A percentile compares a stretch with the other conserved stretches of the same genome.
Evolutionary conservation across 495 filamentous ascomycete genomes (phyloP).

Genomic region (Xylaria flabelliformis): DNA sequence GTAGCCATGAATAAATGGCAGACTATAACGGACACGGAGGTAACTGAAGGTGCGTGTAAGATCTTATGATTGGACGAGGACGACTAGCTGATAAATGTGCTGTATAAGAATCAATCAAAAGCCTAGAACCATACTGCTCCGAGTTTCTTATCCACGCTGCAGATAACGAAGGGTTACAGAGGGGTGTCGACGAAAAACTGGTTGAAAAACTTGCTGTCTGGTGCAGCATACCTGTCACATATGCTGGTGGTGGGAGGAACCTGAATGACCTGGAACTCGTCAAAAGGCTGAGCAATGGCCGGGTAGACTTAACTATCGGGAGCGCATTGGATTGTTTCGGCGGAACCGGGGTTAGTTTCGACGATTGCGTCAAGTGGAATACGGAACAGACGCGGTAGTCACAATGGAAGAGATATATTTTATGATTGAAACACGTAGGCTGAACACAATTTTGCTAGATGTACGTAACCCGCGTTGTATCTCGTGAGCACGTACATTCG

Average conservation of each 20-base stretch:
- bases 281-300: slow-evolving; percentile 74
- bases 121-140: slow-evolving; percentile 86
- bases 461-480: slow-evolving; percentile 18
- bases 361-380: slow-evolving; percentile 92
- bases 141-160: slow-evolving; percentile 99
- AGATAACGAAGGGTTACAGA: slow-evolving; percentile 93
- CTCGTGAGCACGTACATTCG: slow-evolving; percentile 29
- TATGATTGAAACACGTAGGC: not conserved
- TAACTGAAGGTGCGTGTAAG: slow-evolving; percentile 70
- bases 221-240: slow-evolving; percentile 91
- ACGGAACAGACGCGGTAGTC: slow-evolving; percentile 39
- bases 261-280: slow-evolving; percentile 82
- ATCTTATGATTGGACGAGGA: slow-evolving; percentile 2
- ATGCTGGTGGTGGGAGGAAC: slow-evolving; percentile 89
- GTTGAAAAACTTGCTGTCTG: slow-evolving; percentile 79
- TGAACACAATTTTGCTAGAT: slow-evolving; percentile 7
- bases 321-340: slow-evolving; percentile 97
- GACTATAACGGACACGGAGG: slow-evolving; percentile 93
- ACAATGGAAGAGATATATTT: not conserved
- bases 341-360: slow-evolving; percentile 81
- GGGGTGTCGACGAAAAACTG: slow-evolving; percentile 85
- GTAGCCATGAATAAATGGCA: slow-evolving; percentile 99
- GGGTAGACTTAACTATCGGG: slow-evolving; percentile 93
- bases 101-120: slow-evolving; percentile 71
- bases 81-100: slow-evolving; percentile 18